These are phyloP conservation scores for Helianthus tuberosus DNA, from an alignment of 129 eudicot species.

Conservation along the genomic window DNA sequence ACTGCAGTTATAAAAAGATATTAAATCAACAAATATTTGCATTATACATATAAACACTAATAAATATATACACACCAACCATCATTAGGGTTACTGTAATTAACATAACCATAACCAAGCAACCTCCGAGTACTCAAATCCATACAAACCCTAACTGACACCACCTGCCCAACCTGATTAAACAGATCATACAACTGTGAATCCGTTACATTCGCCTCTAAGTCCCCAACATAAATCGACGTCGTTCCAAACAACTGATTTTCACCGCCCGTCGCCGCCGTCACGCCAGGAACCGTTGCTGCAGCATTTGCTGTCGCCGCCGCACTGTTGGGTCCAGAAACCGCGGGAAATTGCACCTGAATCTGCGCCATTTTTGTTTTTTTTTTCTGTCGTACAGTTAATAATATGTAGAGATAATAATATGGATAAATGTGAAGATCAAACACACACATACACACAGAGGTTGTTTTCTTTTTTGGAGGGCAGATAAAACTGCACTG, in stretches of 20 bases:
- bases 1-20: no score
- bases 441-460: no score
- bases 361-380: slow-evolving; percentile 61
- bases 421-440: no score
- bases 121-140: slow-evolving; percentile 63
- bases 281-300: slow-evolving; percentile 27
- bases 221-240: slow-evolving; percentile 76
- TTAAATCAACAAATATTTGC: no score
- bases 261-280: slow-evolving; percentile 32
- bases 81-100: slow-evolving; percentile 67
- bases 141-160: slow-evolving; percentile 84
- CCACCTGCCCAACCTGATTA: slow-evolving; percentile 79
- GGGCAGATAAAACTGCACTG: no score
- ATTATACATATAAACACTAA: no score
- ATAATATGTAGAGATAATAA: no score
- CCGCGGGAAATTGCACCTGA: slow-evolving; percentile 54
- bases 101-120: slow-evolving; percentile 85
- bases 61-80: no score
- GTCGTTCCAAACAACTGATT: slow-evolving; percentile 48
- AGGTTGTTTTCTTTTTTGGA: no score
- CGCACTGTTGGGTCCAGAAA: slow-evolving; percentile 43
- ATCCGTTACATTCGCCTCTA: slow-evolving; percentile 63
- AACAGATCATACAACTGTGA: slow-evolving; percentile 79
- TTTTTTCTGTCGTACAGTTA: not conserved
- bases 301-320: slow-evolving; percentile 17